Conservation (phyloP, 768 basidiomycete species). For the Suillus subalutaceus region DNA sequence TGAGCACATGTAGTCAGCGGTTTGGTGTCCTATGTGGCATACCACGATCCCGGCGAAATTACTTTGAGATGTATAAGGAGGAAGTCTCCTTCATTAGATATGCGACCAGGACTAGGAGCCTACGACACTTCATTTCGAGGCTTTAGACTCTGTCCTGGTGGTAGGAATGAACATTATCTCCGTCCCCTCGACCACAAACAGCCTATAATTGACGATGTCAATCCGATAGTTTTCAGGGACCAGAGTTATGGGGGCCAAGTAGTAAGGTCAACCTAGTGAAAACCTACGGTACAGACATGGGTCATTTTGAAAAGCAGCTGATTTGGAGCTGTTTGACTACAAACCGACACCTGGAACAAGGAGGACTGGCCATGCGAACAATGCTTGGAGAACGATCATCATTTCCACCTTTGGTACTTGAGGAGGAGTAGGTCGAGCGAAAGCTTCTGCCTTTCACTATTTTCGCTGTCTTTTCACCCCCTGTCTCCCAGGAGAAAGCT, state of each 20-base stretch:
- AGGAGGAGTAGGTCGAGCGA: conserved; percentile 20
- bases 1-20: not conserved
- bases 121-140: not conserved
- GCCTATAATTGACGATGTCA: conserved; percentile 20
- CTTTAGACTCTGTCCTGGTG: not conserved
- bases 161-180: not conserved
- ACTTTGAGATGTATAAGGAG: not conserved
- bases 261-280: too few relatives aligned
- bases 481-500: conserved; percentile 1
- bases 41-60: not conserved
- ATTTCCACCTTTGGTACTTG: too few relatives aligned
- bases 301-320: too few relatives aligned
- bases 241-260: too few relatives aligned
- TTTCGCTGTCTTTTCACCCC: not conserved
- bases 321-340: too few relatives aligned
- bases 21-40: not conserved
- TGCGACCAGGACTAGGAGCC: not conserved
- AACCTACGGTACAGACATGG: too few relatives aligned
- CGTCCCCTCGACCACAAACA: conserved; percentile 7
- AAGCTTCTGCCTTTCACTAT: not conserved
- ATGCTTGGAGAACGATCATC: too few relatives aligned
- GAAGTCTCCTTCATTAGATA: not conserved
- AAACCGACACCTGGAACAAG: too few relatives aligned
- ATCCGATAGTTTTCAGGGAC: too few relatives aligned
- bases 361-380: too few relatives aligned